A percentile compares a stretch with the other conserved stretches of the same genome.
Evolutionary conservation across 495 filamentous ascomycete genomes (phyloP).

Genomic region (Daldinia childiae): DNA sequence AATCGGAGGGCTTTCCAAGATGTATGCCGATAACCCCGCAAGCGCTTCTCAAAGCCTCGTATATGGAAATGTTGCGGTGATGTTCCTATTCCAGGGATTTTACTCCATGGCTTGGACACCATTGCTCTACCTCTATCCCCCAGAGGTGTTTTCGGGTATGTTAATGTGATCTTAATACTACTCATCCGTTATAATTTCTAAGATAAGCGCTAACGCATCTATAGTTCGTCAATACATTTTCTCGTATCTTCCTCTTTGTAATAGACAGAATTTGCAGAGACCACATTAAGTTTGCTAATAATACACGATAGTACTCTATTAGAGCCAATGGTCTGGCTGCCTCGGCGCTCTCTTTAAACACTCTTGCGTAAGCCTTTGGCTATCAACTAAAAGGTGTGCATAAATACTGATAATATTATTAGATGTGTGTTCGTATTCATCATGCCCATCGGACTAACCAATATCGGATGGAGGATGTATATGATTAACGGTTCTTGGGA

Average conservation of each 20-base stretch:
- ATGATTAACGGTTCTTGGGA: constrained; percentile 49
- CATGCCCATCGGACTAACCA: constrained; percentile 57
- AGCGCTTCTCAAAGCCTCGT: constrained; percentile 48
- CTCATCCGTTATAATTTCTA: neutral
- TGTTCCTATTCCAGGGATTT: constrained; percentile 60
- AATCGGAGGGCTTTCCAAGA: constrained; percentile 60
- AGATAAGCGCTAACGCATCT: neutral
- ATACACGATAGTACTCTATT: neutral
- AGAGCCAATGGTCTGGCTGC: neutral
- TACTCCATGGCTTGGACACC: constrained; percentile 62
- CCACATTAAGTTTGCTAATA: neutral
- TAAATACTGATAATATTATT: neutral
- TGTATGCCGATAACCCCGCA: constrained; percentile 55
- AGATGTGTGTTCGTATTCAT: constrained; percentile 57
- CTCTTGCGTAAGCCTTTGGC: neutral
- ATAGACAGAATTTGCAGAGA: neutral
- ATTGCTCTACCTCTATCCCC: constrained; percentile 60
- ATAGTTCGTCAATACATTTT: neutral
- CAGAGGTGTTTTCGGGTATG: constrained; percentile 40
- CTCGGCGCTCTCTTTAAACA: neutral
- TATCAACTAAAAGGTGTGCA: neutral
- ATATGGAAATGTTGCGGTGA: constrained; percentile 53
- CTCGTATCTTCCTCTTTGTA: neutral
- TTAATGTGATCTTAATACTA: neutral
- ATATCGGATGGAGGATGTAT: constrained; percentile 51